Base-by-base conservation (phyloP, 345 rosid genomes). In the Psidium guajava region DNA sequence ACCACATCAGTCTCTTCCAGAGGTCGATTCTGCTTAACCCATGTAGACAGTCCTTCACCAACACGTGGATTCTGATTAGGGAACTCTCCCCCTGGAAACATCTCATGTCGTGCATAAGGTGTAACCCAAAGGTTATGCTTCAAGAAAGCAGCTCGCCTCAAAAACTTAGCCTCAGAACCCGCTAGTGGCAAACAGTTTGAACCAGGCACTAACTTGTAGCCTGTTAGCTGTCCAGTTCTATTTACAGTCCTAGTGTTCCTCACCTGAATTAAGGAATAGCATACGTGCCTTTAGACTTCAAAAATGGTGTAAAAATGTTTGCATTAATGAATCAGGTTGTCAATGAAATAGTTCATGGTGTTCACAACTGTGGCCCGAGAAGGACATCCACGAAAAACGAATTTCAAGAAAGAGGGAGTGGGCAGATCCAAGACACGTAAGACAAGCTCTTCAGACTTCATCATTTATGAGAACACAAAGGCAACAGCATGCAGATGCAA, bases 111-210 rank as follows among this genome's bases (percentile, higher is more conserved):
- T 82, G 94, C 86, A 84, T 92, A 96, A 56, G 95, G 92, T 42
- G 99, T 96, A 44, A 95, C 97, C 98, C 99, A 96, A 10, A 95
- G 94, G 84, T 94, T 95, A 86, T 95, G 98, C 88, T 93, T 94
- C 88, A 96, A 86, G 87, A 96, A 95, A 49, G 99, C 92, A 51
- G 99, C 99, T 88, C 98, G 93, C 85, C 97, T 93, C 85, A 96
- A 88, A 91, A 96, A 90, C 86, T 94, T 95, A 20, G 99, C 99
- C 88, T 94, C 96, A 3, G 95, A 89, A 84, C 97, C 95, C 82
- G 98, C 98, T 74, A 96, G 88, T 15, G 99, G 99, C 90, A 94
- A 89, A 88, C 99, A 95, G 77, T 96, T 96, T 42, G 99, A 91
- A 84, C 98, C 97, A 27, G 99, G 99, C 25, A 96, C 92, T 80